These are phyloP conservation scores for Salix viminalis DNA, from an alignment of 345 rosid genomes.

Conservation along the genomic window DNA sequence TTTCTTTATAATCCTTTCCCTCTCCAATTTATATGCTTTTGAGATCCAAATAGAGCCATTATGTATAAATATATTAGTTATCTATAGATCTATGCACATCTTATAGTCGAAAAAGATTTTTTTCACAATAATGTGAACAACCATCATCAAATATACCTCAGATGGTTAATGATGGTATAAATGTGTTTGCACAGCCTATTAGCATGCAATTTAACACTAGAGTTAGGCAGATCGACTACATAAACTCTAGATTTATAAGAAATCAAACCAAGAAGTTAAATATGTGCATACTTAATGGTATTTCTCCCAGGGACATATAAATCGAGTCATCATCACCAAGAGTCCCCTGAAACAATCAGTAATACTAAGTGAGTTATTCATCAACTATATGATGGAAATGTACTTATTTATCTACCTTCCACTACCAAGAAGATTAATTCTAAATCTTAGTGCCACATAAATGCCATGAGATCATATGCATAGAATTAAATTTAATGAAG, in stretches of 20 bases:
- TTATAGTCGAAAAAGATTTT: neutral
- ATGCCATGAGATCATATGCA: neutral
- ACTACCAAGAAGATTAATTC: neutral
- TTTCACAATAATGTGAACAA: neutral
- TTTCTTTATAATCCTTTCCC: neutral
- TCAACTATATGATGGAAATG: constrained; percentile 6
- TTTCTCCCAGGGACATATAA: constrained; percentile 95
- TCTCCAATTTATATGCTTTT: neutral
- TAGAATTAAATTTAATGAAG: constrained; percentile 1
- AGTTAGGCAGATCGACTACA: constrained; percentile 17
- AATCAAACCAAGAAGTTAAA: constrained; percentile 27
- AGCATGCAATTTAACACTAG: constrained; percentile 9
- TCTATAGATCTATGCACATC: neutral
- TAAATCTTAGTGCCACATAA: neutral
- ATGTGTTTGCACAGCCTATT: neutral
- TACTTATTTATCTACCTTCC: neutral
- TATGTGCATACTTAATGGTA: constrained; percentile 72
- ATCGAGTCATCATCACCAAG: constrained; percentile 85
- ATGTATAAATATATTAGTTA: neutral
- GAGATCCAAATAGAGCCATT: neutral
- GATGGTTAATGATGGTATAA: constrained; percentile 11
- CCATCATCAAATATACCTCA: constrained; percentile 4
- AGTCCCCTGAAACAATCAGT: constrained; percentile 47
- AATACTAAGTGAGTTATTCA: constrained; percentile 11
- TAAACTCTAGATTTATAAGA: constrained; percentile 19